phyloP scores from a whole-genome alignment of 2,329 filamentous ascomycete species.

The Penicillium palitans region DNA sequence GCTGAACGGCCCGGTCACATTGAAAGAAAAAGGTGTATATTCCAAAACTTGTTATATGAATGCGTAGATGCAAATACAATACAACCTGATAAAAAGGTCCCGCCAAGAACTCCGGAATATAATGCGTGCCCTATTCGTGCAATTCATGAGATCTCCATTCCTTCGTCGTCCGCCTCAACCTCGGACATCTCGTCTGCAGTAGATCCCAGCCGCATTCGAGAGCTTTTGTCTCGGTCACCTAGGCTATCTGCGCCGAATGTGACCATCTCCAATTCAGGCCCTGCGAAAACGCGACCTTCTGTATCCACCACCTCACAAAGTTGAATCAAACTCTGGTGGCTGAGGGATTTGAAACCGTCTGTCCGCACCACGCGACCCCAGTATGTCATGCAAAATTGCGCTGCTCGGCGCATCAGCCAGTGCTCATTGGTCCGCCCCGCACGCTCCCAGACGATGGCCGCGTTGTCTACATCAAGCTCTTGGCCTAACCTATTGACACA shows the following conservation, averaged over 20 bases:
- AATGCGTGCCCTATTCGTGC: slow-evolving; percentile 22
- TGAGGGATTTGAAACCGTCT: slow-evolving; percentile 78
- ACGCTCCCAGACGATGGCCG: slow-evolving; percentile 94
- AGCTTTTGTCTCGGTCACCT: slow-evolving; percentile 38
- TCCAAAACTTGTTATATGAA: background rate
- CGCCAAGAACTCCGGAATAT: slow-evolving; percentile 22
- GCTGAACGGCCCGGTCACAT: slow-evolving; percentile 18
- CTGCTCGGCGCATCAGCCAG: slow-evolving; percentile 87
- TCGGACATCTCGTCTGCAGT: slow-evolving; percentile 41
- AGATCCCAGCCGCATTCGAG: slow-evolving; percentile 30
- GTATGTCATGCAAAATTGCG: slow-evolving; percentile 84
- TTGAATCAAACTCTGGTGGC: slow-evolving; percentile 77
- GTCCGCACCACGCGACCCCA: slow-evolving; percentile 95
- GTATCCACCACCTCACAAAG: slow-evolving; percentile 90
- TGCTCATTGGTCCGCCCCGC: slow-evolving; percentile 87
- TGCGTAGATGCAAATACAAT: slow-evolving; percentile 1
- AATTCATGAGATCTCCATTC: slow-evolving; percentile 47
- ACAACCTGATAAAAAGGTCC: slow-evolving; percentile 8
- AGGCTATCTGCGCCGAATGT: slow-evolving; percentile 53
- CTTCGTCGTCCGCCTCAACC: slow-evolving; percentile 49
- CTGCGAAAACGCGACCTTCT: slow-evolving; percentile 86
- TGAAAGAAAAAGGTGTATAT: background rate
- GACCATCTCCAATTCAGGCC: slow-evolving; percentile 73
- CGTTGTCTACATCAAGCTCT: slow-evolving; percentile 91
- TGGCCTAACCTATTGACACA: slow-evolving; percentile 87